These are phyloP conservation scores for Solanum arcanum DNA, from an alignment of 257 asterid species.

Conservation along the genomic window DNA sequence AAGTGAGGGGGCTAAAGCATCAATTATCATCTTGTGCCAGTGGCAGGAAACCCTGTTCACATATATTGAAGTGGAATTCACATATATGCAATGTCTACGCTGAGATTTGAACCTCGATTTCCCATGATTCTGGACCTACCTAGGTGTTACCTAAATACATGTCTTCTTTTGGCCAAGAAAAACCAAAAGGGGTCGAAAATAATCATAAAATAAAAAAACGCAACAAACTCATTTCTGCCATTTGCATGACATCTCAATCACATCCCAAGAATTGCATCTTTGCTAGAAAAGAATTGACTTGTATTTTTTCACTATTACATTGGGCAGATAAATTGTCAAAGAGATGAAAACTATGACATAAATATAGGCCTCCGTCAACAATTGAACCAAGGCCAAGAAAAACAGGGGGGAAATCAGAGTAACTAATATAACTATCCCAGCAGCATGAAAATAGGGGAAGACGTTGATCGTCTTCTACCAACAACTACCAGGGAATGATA, in stretches of 20 bases:
- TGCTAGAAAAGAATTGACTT: background rate
- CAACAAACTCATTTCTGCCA: background rate
- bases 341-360: background rate
- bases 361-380: background rate
- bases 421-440: background rate
- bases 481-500: background rate
- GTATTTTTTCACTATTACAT: background rate
- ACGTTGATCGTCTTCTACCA: background rate
- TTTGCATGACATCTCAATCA: background rate
- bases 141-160: background rate
- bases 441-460: background rate
- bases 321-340: background rate
- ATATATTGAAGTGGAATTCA: background rate
- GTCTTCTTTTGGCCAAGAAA: background rate
- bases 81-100: background rate
- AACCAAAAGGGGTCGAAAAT: background rate
- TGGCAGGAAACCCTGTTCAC: background rate
- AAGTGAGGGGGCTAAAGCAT: background rate
- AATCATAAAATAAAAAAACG: background rate
- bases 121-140: background rate
- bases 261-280: background rate
- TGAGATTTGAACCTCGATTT: background rate
- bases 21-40: background rate
- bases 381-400: background rate
- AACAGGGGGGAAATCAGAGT: background rate